A percentile compares a stretch with the other conserved stretches of the same genome.
phyloP scores from a whole-genome alignment of 1,284 basidiomycete species.

The Sanghuangporus weigelae region DNA sequence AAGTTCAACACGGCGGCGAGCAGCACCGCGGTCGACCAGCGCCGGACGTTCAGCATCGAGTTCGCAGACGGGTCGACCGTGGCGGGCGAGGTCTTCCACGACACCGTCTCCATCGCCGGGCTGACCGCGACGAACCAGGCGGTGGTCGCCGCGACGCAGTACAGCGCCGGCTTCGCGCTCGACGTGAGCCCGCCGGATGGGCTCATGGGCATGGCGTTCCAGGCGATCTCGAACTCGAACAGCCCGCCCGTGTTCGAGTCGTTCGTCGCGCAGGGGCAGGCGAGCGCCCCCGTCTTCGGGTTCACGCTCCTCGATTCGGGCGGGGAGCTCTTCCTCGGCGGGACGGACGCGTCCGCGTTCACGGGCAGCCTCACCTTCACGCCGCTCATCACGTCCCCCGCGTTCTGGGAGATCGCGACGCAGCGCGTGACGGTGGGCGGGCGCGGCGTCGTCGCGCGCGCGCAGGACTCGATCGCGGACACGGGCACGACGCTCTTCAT shows the following conservation, averaged over 20 bases:
- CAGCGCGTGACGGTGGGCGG: constrained; percentile 24
- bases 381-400: constrained; percentile 14
- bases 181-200: constrained; percentile 40
- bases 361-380: constrained; percentile 14
- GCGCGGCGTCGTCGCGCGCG: constrained; percentile 10
- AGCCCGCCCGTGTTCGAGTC: constrained; percentile 27
- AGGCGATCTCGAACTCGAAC: constrained; percentile 22
- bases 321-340: constrained; percentile 50
- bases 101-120: constrained; percentile 25
- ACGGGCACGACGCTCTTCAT: constrained; percentile 47
- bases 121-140: constrained; percentile 21
- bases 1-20: constrained; percentile 18
- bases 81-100: constrained; percentile 19
- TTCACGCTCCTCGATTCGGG: constrained; percentile 45
- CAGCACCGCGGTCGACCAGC: constrained; percentile 16
- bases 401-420: constrained; percentile 28
- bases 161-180: constrained; percentile 36
- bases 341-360: constrained; percentile 29
- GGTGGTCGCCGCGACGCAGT: constrained; percentile 39
- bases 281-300: constrained; percentile 34
- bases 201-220: constrained; percentile 33
- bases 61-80: constrained; percentile 21
- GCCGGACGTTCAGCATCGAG: constrained; percentile 18
- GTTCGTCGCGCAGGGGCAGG: constrained; percentile 27
- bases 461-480: constrained; percentile 25